Base-by-base conservation (phyloP, 1,284 basidiomycete genomes). In the Amylostereum chailletii region DNA sequence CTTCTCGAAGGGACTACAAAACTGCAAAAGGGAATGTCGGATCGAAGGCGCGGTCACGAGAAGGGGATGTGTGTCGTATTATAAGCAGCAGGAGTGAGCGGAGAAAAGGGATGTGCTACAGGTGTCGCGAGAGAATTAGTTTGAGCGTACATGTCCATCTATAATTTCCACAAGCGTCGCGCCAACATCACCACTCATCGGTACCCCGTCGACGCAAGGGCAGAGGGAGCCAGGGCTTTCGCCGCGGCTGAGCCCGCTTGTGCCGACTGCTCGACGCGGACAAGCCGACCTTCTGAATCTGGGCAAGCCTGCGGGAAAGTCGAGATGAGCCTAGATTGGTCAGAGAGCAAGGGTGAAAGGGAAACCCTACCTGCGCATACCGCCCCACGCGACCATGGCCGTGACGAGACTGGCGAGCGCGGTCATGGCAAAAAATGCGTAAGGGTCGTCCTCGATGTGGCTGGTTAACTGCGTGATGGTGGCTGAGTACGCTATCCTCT, bases 341-440 rank as follows among this genome's bases (percentile, higher is more conserved):
- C 8, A 45, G 48, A 19, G 29, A 45, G 42, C 27, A 37, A 19
- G 45, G 41, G 26, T 48, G 27, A 49, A 48, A 33, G 36, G 54
- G 19, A 45, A 26, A 9, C 54, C 61, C 49, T 61, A 86, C 85
- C 71, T 79, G 59, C 80, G 74, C 29, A 88, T 66, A 7, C 84
- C 86, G 31, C 66, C 59, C 71, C 71, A 79, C 5, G 80, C 74
- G 45, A 86, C 77, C 26, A 80, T 58, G 29, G 75, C 58, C 8
- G 80, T 81, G 36, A 81, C 59, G 48, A 72, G 66, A 34, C 76
- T 67, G 9, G 83, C 77, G 6, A 73, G 57, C 9, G 65, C 70
- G n/a, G 81, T 77, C 74, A 87, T 77, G 31, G 65, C 68, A 49
- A 71, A 75, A 63, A 90, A 90, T 2, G 81, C 86, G 57, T 77